Evolutionary conservation across 331 rosid species (phyloP).

Genomic region (Phaseolus coccineus): DNA sequence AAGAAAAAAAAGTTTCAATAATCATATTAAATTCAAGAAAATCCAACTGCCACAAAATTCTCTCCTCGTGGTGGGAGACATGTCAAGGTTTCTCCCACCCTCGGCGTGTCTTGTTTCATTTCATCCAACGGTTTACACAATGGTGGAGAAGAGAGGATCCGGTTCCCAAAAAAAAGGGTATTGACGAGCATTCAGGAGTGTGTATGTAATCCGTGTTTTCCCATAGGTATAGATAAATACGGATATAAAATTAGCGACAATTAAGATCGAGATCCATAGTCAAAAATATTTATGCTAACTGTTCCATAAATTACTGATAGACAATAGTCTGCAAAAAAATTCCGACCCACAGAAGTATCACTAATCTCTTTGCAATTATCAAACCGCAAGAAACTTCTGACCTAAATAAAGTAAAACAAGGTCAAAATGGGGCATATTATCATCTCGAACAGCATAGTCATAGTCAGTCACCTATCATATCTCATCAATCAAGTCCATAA

Average conservation of each 20-base stretch:
- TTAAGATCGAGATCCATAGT: slow-evolving; percentile 24
- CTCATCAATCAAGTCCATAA: slow-evolving; percentile 84
- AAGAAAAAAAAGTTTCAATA: too few species aligned
- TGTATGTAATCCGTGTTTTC: not conserved
- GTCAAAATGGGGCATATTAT: slow-evolving; percentile 44
- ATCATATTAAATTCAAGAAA: too few species aligned
- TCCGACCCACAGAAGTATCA: slow-evolving; percentile 22
- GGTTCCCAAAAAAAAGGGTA: not conserved
- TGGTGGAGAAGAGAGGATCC: too few species aligned
- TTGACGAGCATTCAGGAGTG: not conserved
- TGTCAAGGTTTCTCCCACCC: too few species aligned
- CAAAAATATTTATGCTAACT: slow-evolving; percentile 9
- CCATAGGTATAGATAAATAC: not conserved
- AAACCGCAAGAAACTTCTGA: slow-evolving; percentile 42
- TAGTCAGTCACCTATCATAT: slow-evolving; percentile 52
- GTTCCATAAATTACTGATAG: slow-evolving; percentile 36
- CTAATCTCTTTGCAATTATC: slow-evolving; percentile 32
- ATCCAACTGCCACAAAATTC: too few species aligned
- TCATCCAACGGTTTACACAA: too few species aligned
- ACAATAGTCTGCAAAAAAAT: slow-evolving; percentile 24
- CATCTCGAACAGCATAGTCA: slow-evolving; percentile 34
- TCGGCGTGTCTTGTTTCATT: too few species aligned
- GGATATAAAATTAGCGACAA: slow-evolving; percentile 5
- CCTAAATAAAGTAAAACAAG: slow-evolving; percentile 38
- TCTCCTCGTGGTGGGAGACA: too few species aligned